A percentile compares a stretch with the other conserved stretches of the same genome.
Evolutionary conservation across 2,329 filamentous ascomycete species (phyloP).

Genomic region (Ophiocordyceps camponoti-rufipedis): DNA sequence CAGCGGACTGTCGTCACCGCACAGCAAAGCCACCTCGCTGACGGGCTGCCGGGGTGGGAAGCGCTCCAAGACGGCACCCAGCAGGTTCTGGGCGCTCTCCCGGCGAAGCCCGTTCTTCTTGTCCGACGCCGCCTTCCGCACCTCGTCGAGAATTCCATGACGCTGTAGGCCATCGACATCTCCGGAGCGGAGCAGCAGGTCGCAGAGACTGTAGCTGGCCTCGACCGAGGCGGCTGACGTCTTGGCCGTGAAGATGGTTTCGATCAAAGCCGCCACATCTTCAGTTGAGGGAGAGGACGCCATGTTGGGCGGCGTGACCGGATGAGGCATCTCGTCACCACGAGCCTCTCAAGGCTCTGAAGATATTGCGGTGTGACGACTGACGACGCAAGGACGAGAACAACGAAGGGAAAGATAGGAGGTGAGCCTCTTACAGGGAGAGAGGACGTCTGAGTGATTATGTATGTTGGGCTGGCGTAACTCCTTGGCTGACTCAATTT

Average conservation of each 20-base stretch:
- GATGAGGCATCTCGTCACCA: conserved; percentile 25
- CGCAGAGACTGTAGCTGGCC: conserved; percentile 42
- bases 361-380: background rate
- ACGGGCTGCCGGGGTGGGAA: conserved; percentile 61
- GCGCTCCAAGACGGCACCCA: conserved; percentile 84
- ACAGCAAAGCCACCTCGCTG: conserved; percentile 63
- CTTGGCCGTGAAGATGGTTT: conserved; percentile 50
- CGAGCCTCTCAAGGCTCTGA: background rate
- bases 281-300: conserved; percentile 38
- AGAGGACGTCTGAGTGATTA: background rate
- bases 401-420: background rate
- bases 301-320: conserved; percentile 28
- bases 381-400: background rate
- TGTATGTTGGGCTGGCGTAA: background rate
- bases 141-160: conserved; percentile 35
- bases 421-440: background rate
- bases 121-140: conserved; percentile 62
- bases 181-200: conserved; percentile 34
- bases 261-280: conserved; percentile 46
- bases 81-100: conserved; percentile 86
- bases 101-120: conserved; percentile 80
- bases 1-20: conserved; percentile 64
- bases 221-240: conserved; percentile 53
- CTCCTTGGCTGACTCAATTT: background rate
- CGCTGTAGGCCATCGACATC: conserved; percentile 32